A percentile compares a stretch with the other conserved stretches of the same genome.
phyloP scores from a whole-genome alignment of 768 basidiomycete genomes.

The Russula griseocarnosa region DNA sequence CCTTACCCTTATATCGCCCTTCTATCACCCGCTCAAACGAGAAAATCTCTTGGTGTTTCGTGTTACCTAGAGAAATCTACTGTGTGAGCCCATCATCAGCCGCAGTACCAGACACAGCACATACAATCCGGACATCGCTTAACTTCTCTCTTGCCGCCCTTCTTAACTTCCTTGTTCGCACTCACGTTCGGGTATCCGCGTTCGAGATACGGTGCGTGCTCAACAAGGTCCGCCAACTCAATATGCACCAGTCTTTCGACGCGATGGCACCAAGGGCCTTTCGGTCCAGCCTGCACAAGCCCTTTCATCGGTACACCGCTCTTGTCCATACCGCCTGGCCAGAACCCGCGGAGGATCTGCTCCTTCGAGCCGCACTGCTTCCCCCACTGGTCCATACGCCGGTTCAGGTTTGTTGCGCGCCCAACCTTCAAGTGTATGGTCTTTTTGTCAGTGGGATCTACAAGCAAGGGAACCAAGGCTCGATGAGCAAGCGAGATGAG shows the following conservation, averaged over 20 bases:
- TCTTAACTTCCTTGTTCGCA: slow-evolving; percentile 33
- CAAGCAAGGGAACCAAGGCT: not conserved
- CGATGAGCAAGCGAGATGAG: not conserved
- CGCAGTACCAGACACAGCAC: slow-evolving; percentile 34
- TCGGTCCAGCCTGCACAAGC: slow-evolving; percentile 55
- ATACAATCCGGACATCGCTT: slow-evolving; percentile 46
- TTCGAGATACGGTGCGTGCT: slow-evolving; percentile 57
- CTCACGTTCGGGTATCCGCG: slow-evolving; percentile 43
- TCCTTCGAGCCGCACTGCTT: slow-evolving; percentile 78
- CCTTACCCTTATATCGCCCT: slow-evolving; percentile 56
- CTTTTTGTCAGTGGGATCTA: slow-evolving; percentile 37
- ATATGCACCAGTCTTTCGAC: slow-evolving; percentile 77
- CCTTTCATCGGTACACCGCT: slow-evolving; percentile 51
- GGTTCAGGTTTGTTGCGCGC: slow-evolving; percentile 65
- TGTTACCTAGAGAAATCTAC: slow-evolving; percentile 44
- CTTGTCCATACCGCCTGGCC: slow-evolving; percentile 53
- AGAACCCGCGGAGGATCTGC: slow-evolving; percentile 69
- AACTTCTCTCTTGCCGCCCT: slow-evolving; percentile 17
- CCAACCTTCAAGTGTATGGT: slow-evolving; percentile 74
- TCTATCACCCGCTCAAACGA: slow-evolving; percentile 53
- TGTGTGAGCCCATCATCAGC: not conserved
- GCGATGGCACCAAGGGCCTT: slow-evolving; percentile 65
- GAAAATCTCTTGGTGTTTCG: slow-evolving; percentile 74
- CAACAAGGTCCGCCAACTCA: slow-evolving; percentile 66
- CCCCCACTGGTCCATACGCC: slow-evolving; percentile 73